Evolutionary conservation across 495 filamentous ascomycete genomes (phyloP).

Genomic region (Penicillium egyptiacum): DNA sequence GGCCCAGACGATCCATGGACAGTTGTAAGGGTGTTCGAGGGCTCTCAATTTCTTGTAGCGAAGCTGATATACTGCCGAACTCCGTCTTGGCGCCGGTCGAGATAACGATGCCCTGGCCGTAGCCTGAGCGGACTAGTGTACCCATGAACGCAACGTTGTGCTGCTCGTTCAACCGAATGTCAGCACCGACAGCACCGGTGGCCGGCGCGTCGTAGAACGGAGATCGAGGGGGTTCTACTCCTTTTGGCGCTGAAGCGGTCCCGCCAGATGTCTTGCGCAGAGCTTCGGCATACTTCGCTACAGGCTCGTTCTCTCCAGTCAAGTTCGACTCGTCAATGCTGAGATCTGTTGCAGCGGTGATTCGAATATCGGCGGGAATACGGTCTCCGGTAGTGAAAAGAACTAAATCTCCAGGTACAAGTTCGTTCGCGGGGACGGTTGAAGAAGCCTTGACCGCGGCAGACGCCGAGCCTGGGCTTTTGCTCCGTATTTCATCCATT

Average conservation of each 20-base stretch:
- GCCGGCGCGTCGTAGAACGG: conserved; percentile 62
- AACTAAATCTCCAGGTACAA: conserved; percentile 91
- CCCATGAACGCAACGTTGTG: conserved; percentile 97
- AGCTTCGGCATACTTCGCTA: conserved; percentile 70
- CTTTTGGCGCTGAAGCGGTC: conserved; percentile 24
- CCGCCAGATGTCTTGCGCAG: conserved; percentile 36
- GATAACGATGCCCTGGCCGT: conserved; percentile 94
- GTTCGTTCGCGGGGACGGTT: conserved; percentile 78
- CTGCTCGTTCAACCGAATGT: conserved; percentile 64
- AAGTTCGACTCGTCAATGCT: conserved; percentile 96
- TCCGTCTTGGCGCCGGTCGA: conserved; percentile 89
- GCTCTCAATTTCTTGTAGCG: conserved; percentile 89
- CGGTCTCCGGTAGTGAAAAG: conserved; percentile 93
- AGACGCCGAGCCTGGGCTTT: conserved; percentile 40
- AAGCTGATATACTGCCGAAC: conserved; percentile 94
- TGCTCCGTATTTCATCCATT: conserved; percentile 38
- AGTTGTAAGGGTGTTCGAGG: conserved; percentile 90
- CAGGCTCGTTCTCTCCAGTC: conserved; percentile 94
- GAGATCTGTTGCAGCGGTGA: conserved; percentile 82
- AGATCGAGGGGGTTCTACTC: conserved; percentile 47
- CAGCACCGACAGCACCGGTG: conserved; percentile 61
- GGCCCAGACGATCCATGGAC: conserved; percentile 94
- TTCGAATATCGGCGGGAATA: conserved; percentile 93
- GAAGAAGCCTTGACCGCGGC: conserved; percentile 69
- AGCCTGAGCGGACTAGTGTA: conserved; percentile 91